Base-by-base conservation (phyloP, 2,329 filamentous ascomycete genomes). In the Geosmithia morbida region DNA sequence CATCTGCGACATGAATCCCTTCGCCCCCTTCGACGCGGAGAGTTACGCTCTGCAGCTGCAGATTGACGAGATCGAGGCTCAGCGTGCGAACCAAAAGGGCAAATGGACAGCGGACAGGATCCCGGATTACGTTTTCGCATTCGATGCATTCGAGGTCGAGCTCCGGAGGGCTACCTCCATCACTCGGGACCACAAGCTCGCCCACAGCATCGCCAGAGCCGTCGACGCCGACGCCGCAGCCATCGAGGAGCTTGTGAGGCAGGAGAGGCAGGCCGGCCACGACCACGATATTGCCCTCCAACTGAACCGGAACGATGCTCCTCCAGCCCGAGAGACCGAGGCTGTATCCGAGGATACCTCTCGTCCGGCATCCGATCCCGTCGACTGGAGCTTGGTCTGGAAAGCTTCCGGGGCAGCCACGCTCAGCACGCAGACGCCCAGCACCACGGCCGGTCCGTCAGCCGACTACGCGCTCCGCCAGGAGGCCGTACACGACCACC, bases 191-290 rank as follows among this genome's bases (percentile, higher is more conserved):
- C 19, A 29, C n/a, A 50, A 42, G 45, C 42, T 50, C 17, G 49
- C 47, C 14, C 47, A 50, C 7, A 50, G 49, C 43, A 47, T 50
- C 41, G 47, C 47, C n/a, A 41, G 43, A 41, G 49, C 49, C 19
- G 44, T 50, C 22, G 49, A 48, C 18, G 44, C 47, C 41, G 49
- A 50, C 42, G 48, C 44, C 30, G 30, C 20, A 16, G 44, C 43
- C 40, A 50, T 50, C 41, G 46, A 46, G 20, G 22, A 46, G 20
- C n/a, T 44, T 11, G 29, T 17, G 41, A 30, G 22, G 14, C 42
- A 50, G 18, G 48, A 49, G 46, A 41, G n/a, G n/a, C 41, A 44
- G 10, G 19, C 42, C 41, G 19, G 30, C 45, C 41, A 44, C 3
- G 46, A 48, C 42, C 41, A 41, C 20, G 41, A 48, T 19, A 33